Conservation (phyloP, 495 filamentous ascomycete species). For the Xylaria longipes region DNA sequence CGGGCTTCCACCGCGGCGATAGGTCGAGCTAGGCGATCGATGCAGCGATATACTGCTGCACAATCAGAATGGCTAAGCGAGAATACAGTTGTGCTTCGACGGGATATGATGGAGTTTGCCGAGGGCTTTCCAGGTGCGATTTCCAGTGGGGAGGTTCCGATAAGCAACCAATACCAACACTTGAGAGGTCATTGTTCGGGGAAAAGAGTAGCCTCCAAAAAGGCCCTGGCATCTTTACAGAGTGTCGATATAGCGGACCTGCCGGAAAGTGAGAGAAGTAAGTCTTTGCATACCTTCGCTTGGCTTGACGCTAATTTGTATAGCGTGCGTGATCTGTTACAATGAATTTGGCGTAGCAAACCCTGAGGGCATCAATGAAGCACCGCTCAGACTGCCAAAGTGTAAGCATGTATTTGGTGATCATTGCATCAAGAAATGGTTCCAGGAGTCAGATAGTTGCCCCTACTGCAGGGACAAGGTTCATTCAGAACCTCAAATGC, state of each 20-base stretch:
- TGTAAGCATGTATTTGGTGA: slow-evolving; percentile 67
- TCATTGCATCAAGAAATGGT: slow-evolving; percentile 67
- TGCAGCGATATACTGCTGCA: slow-evolving; percentile 20
- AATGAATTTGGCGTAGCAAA: slow-evolving; percentile 59
- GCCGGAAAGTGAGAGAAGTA: slow-evolving; percentile 54
- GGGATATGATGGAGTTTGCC: slow-evolving; percentile 25
- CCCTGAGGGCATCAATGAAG: slow-evolving; percentile 59
- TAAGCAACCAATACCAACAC: slow-evolving; percentile 46
- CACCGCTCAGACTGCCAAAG: slow-evolving; percentile 57
- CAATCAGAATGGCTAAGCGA: slow-evolving; percentile 28
- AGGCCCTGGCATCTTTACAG: slow-evolving; percentile 52
- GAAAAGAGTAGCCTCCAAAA: slow-evolving; percentile 55
- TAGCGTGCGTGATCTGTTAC: slow-evolving; percentile 65
- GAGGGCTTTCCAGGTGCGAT: slow-evolving; percentile 25
- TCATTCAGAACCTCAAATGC: slow-evolving; percentile 51
- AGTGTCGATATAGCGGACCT: slow-evolving; percentile 50
- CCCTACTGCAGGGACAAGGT: slow-evolving; percentile 65
- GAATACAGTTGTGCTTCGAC: slow-evolving; percentile 12
- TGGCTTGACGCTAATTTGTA: slow-evolving; percentile 12
- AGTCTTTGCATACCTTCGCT: slow-evolving; percentile 33
- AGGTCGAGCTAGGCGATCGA: slow-evolving; percentile 12
- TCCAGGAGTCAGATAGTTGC: slow-evolving; percentile 63
- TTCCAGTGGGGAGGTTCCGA: slow-evolving; percentile 35
- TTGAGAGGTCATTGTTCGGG: slow-evolving; percentile 46
- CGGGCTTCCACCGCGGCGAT: slow-evolving; percentile 19